Evolutionary conservation across 2,329 filamentous ascomycete genomes (phyloP), one percentile per base, ranked within the genome.

Genomic region (Thermochaetoides dissita): DNA sequence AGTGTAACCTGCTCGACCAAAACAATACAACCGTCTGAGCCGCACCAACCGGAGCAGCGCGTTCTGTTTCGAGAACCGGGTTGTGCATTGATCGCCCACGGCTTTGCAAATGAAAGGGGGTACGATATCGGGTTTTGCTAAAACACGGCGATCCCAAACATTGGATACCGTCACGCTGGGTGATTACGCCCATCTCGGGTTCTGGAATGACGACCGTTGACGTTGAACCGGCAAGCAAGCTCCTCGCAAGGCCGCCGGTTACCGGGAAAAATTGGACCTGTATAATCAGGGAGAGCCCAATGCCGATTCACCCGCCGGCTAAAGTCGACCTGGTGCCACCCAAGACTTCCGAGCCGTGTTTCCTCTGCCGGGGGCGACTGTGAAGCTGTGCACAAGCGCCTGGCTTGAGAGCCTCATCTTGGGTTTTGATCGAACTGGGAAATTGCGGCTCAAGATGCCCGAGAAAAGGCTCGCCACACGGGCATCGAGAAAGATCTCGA

Each of bases 301-400:
- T 49, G 45, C 47, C 46, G 47, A 47, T 48, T 46, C 38, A 49
- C 40, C 48, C 48, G 48, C 35, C 50, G 50, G 50, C 40, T 52
- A 52, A 52, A 47, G 40, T n/a, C 30, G 8, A 30, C 40, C 39
- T 42, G 42, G 30, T 48, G 42, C 39, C n/a, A 49, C 49, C 43
- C 43, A 40, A 44, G 30, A 28, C 8, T 35, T 17, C 3, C 32
- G 40, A 17, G 28, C 17, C 30, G 28, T 10, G n/a, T 35, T 10
- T 11, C n/a, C 32, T 17, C 31, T 30, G 24, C 28, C 17, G 34
- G 10, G 8, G 24, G 30, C 37, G n/a, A 7, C 6, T 35, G 9
- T 33, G n/a, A 34, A n/a, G 34, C 7, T 35, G 10, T 35, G 34
- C 10, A 12, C 10, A 35, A 7, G 34, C 34, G 34, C 10, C 7